Evolutionary conservation across 2,329 filamentous ascomycete genomes (phyloP).

Genomic region (Decorospora gaudefroyi): DNA sequence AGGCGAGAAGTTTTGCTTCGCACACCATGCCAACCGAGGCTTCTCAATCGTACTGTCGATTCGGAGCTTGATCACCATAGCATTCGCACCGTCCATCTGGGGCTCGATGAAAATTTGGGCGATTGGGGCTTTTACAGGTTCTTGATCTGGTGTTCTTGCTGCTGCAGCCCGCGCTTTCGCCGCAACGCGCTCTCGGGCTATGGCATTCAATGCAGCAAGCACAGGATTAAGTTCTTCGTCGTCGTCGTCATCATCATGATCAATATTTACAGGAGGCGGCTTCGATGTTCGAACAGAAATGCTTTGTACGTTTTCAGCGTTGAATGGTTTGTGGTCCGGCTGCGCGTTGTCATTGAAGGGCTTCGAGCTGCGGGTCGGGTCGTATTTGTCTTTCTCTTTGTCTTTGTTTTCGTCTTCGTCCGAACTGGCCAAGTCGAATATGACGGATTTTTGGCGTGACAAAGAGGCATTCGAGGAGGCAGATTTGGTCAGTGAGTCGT

Average conservation of each 20-base stretch:
- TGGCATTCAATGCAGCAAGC: slow-evolving; percentile 35
- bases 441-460: slow-evolving; percentile 15
- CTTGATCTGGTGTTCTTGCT: slow-evolving; percentile 8
- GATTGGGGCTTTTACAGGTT: slow-evolving; percentile 32
- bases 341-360: slow-evolving; percentile 5
- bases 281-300: slow-evolving; percentile 13
- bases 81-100: slow-evolving; percentile 62
- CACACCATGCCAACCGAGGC: slow-evolving; percentile 71
- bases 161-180: slow-evolving; percentile 18
- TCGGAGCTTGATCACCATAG: slow-evolving; percentile 67
- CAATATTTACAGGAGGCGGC: slow-evolving; percentile 9
- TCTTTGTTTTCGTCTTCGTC: slow-evolving; percentile 26
- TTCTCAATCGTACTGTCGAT: slow-evolving; percentile 69
- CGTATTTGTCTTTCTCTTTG: slow-evolving; percentile 12
- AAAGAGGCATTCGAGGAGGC: slow-evolving; percentile 12
- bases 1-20: slow-evolving; percentile 60
- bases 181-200: slow-evolving; percentile 32
- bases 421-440: slow-evolving; percentile 38
- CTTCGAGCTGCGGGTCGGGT: slow-evolving; percentile 12
- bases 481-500: slow-evolving; percentile 35
- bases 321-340: not conserved
- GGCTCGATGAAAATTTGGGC: slow-evolving; percentile 72
- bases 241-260: slow-evolving; percentile 31
- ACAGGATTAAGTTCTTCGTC: slow-evolving; percentile 39
- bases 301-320: slow-evolving; percentile 2